Conservation (phyloP, 176 grass and related monocot genomes). For the Aegilops umbellulata region DNA sequence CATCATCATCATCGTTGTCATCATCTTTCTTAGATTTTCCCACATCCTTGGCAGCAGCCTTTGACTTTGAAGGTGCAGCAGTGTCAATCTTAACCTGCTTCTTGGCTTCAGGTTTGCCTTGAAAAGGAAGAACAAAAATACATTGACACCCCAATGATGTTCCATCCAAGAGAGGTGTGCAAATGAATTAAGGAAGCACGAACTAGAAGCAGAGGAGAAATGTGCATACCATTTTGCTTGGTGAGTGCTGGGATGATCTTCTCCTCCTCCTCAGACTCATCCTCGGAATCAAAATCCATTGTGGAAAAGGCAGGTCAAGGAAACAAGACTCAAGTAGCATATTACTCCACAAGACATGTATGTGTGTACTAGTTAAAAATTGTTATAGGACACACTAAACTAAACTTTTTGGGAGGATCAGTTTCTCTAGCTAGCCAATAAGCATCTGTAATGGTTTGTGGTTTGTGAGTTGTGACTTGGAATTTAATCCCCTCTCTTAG, state of each 20-base stretch:
- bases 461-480: too few species aligned
- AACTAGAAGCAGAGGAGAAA: neutral
- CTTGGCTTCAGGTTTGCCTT: constrained; percentile 52
- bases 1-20: constrained; percentile 40
- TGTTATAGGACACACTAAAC: too few species aligned
- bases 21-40: too few species aligned
- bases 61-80: constrained; percentile 35
- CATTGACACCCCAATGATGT: neutral
- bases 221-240: constrained; percentile 36
- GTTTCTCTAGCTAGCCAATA: too few species aligned
- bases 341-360: too few species aligned
- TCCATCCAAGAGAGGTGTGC: neutral
- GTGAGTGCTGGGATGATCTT: neutral
- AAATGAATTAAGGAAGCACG: neutral
- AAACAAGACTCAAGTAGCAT: neutral
- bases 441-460: too few species aligned
- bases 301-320: constrained; percentile 36
- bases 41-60: neutral
- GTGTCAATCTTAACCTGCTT: constrained; percentile 32
- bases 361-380: too few species aligned
- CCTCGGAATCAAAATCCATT: constrained; percentile 42
- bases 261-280: neutral
- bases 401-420: too few species aligned
- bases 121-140: neutral
- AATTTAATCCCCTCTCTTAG: too few species aligned